A percentile compares a stretch with the other conserved stretches of the same genome.
Evolutionary conservation across 352 stramenopile species (phyloP).

Genomic region (Pythium volutum): DNA sequence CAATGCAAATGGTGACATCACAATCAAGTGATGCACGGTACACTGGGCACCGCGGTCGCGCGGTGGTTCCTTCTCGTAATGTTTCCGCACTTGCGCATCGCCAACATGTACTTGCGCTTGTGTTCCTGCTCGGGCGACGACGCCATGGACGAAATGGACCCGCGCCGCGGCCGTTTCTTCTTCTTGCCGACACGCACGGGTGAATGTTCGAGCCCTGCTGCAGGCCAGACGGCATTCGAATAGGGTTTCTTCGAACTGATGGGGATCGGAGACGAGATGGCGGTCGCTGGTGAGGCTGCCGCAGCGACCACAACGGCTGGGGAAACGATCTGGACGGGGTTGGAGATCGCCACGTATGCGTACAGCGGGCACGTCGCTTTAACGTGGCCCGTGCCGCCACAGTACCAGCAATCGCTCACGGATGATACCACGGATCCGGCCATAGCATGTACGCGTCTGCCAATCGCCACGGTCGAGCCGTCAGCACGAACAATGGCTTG

Average conservation of each 20-base stretch:
- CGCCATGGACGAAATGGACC: conserved; percentile 34
- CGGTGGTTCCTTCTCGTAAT: background rate
- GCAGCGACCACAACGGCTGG: background rate
- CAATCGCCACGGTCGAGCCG: conserved; percentile 15
- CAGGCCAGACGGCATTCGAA: conserved; percentile 2
- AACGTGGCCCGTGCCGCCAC: conserved; percentile 63
- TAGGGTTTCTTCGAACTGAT: conserved; percentile 3
- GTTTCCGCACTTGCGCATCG: conserved; percentile 23
- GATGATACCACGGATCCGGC: conserved; percentile 24
- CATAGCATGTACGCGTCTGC: background rate
- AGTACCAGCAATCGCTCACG: conserved; percentile 85
- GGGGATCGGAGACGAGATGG: conserved; percentile 9
- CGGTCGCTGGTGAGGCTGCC: background rate
- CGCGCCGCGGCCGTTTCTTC: conserved; percentile 60
- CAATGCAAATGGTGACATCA: background rate
- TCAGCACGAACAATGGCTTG: conserved; percentile 23
- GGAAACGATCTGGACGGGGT: background rate
- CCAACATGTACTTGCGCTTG: conserved; percentile 25
- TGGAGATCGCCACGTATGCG: conserved; percentile 19
- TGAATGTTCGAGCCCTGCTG: conserved; percentile 12
- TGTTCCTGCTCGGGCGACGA: conserved; percentile 30
- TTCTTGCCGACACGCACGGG: conserved; percentile 40
- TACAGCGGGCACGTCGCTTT: conserved; percentile 71
- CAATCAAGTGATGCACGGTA: conserved; percentile 19
- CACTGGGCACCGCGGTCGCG: conserved; percentile 2